A percentile compares a stretch with the other conserved stretches of the same genome.
phyloP scores from a whole-genome alignment of 345 rosid genomes.

The Gossypium mustelinum region DNA sequence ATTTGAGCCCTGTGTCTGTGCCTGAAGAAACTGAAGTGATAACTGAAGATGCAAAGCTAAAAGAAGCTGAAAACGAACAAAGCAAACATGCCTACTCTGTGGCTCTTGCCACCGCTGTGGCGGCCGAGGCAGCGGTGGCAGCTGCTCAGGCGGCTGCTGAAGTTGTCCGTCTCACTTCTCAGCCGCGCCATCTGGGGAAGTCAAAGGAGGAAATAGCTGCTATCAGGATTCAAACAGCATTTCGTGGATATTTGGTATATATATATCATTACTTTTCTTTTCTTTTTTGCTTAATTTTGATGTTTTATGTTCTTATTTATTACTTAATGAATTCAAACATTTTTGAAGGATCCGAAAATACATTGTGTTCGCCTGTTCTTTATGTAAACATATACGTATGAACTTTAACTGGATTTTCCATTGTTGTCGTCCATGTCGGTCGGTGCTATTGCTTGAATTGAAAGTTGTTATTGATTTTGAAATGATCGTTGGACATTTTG shows the following conservation, averaged over 20 bases:
- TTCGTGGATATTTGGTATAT: constrained; percentile 20
- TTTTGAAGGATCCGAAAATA: background rate
- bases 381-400: background rate
- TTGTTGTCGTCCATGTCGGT: background rate
- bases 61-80: constrained; percentile 49
- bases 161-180: constrained; percentile 46
- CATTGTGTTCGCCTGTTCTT: background rate
- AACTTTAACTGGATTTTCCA: background rate
- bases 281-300: background rate
- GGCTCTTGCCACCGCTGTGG: constrained; percentile 62
- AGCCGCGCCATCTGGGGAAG: constrained; percentile 45
- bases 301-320: background rate
- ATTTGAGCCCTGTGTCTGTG: constrained; percentile 28
- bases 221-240: constrained; percentile 20
- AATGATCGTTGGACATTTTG: background rate
- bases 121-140: constrained; percentile 58
- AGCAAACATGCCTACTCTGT: constrained; percentile 60
- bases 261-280: no score
- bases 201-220: constrained; percentile 28
- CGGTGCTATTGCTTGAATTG: background rate
- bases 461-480: background rate
- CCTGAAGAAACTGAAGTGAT: constrained; percentile 28
- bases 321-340: background rate
- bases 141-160: constrained; percentile 26
- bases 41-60: constrained; percentile 27